These are phyloP conservation scores for Monosporozyma unispora DNA, from an alignment of 805 yeast species.

Conservation along the genomic window DNA sequence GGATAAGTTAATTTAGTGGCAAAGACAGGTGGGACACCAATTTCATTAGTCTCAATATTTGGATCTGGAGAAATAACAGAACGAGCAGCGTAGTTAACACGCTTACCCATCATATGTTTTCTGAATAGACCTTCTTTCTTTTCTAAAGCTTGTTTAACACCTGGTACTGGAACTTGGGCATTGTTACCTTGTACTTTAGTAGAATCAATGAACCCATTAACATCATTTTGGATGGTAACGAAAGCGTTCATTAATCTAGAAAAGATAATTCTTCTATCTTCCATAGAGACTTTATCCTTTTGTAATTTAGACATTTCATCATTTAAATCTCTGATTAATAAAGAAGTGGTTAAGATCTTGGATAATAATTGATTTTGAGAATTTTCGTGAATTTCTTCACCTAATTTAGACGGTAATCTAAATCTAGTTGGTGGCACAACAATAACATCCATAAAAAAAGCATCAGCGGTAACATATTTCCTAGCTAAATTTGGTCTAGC, in stretches of 20 bases:
- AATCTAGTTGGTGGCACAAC: conserved; percentile 96
- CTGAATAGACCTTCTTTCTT: conserved; percentile 98
- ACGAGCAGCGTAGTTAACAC: conserved; percentile 98
- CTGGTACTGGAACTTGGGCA: conserved; percentile 69
- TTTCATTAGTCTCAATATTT: conserved; percentile 92
- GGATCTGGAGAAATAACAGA: conserved; percentile 99
- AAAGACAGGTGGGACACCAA: conserved; percentile 98
- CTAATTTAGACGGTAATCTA: conserved; percentile 91
- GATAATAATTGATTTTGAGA: conserved; percentile 83
- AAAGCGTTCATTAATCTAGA: conserved; percentile 92
- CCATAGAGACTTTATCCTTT: conserved; percentile 50
- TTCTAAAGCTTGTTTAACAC: conserved; percentile 94
- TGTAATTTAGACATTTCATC: conserved; percentile 64
- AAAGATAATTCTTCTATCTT: conserved; percentile 68
- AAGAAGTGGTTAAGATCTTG: conserved; percentile 67
- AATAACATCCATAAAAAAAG: conserved; percentile 81
- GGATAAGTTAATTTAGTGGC: conserved; percentile 94
- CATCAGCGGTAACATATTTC: conserved; percentile 52
- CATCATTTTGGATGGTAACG: conserved; percentile 91
- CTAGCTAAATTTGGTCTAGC: conserved; percentile 54
- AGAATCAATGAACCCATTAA: conserved; percentile 86
- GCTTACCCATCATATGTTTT: conserved; percentile 99
- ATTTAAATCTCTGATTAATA: conserved; percentile 80
- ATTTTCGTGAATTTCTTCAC: conserved; percentile 94
- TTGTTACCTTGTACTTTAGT: conserved; percentile 75